Evolutionary conservation across 2,329 filamentous ascomycete genomes (phyloP).

Genomic region (Aureobasidium sp.): DNA sequence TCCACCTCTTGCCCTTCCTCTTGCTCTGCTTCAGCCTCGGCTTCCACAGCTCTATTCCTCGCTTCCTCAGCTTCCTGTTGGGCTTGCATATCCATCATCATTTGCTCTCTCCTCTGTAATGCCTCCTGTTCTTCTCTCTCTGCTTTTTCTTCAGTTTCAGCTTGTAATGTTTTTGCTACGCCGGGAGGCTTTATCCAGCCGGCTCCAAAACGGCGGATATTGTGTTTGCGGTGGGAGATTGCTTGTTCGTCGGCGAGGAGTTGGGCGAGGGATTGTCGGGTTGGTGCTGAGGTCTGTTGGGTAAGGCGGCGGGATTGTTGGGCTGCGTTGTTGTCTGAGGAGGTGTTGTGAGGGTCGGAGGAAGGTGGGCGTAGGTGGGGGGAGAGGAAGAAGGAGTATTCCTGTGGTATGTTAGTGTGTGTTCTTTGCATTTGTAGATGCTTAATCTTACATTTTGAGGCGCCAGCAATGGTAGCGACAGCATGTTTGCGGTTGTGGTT

Average conservation of each 20-base stretch:
- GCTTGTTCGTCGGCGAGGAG: constrained; percentile 69
- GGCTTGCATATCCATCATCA: constrained; percentile 63
- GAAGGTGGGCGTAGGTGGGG: constrained; percentile 5
- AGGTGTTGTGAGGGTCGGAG: no score
- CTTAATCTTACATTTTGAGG: constrained; percentile 55
- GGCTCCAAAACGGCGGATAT: constrained; percentile 79
- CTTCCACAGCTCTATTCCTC: constrained; percentile 25
- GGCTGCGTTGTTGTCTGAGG: not conserved
- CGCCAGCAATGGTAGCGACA: constrained; percentile 56
- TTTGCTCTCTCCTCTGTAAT: constrained; percentile 59
- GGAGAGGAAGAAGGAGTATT: constrained; percentile 14
- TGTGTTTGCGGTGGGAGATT: constrained; percentile 66
- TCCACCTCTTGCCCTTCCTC: constrained; percentile 59
- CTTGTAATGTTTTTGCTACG: constrained; percentile 79
- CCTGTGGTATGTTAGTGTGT: not conserved
- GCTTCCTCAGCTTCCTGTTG: constrained; percentile 51
- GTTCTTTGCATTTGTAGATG: not conserved
- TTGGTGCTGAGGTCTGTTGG: constrained; percentile 24
- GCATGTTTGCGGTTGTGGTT: constrained; percentile 10
- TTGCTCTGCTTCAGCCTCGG: constrained; percentile 46
- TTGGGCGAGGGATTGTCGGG: constrained; percentile 55
- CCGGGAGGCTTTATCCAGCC: constrained; percentile 88
- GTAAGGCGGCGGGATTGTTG: constrained; percentile 11
- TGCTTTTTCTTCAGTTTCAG: constrained; percentile 78
- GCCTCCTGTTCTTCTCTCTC: constrained; percentile 82